Evolutionary conservation across 2,329 filamentous ascomycete species (phyloP).

Genomic region (Sporothrix schenckii): DNA sequence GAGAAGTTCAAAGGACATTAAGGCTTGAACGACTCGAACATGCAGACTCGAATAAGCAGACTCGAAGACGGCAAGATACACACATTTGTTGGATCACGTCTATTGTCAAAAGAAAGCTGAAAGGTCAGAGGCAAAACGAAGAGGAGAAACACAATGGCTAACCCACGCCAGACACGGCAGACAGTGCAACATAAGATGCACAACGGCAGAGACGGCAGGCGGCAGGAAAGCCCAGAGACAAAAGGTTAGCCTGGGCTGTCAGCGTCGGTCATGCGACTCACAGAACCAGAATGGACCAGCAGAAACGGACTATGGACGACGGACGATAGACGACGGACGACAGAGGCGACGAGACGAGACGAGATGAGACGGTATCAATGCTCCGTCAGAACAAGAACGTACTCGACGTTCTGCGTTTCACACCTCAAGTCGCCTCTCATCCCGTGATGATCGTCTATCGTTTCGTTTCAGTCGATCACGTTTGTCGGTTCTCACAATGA

Average conservation of each 20-base stretch:
- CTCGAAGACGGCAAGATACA: too few relatives aligned
- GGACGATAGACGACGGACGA: background rate
- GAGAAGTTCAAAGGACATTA: too few relatives aligned
- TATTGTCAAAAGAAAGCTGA: too few relatives aligned
- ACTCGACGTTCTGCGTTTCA: background rate
- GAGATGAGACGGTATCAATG: background rate
- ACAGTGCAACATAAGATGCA: slow-evolving; percentile 11
- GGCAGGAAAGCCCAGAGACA: background rate
- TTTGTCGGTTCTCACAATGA: background rate
- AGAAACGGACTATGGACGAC: background rate
- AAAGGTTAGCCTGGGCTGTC: background rate
- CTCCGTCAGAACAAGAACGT: background rate
- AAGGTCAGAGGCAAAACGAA: background rate
- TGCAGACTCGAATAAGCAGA: too few relatives aligned
- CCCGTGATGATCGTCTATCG: background rate
- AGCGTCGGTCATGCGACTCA: background rate
- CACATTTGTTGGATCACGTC: background rate
- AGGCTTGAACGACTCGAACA: too few relatives aligned
- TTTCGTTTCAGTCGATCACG: slow-evolving; percentile 6
- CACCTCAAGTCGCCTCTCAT: background rate
- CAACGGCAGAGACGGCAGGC: background rate
- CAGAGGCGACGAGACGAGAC: background rate
- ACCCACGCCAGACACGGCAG: background rate
- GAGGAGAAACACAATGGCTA: background rate
- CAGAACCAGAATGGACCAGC: background rate